Evolutionary conservation across 2,329 filamentous ascomycete genomes (phyloP).

Genomic region (Juglanconis juglandina): DNA sequence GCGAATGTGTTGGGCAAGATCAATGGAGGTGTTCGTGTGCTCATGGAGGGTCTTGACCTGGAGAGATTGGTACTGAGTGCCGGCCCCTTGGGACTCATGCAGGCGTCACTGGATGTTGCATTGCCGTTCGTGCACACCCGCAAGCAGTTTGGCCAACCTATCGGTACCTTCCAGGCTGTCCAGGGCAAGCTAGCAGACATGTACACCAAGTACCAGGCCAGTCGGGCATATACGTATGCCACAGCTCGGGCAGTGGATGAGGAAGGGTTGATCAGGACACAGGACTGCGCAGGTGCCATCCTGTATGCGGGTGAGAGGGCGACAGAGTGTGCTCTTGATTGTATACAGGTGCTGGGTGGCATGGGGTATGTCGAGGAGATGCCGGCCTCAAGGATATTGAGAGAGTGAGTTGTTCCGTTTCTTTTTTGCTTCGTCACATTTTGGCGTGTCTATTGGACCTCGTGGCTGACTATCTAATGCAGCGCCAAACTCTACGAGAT

Average conservation of each 20-base stretch:
- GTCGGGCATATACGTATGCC: constrained; percentile 80
- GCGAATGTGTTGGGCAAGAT: constrained; percentile 77
- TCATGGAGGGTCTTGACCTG: constrained; percentile 95
- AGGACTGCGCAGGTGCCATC: constrained; percentile 93
- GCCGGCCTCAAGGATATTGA: constrained; percentile 76
- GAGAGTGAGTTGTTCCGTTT: constrained; percentile 52
- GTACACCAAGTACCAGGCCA: constrained; percentile 89
- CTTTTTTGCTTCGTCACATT: background rate
- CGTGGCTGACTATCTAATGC: constrained; percentile 27
- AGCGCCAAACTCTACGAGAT: constrained; percentile 87
- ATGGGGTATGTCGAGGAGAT: constrained; percentile 98
- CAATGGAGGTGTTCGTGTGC: constrained; percentile 79
- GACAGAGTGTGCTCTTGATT: constrained; percentile 81
- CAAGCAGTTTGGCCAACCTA: constrained; percentile 81
- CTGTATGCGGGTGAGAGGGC: constrained; percentile 89
- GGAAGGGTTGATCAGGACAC: constrained; percentile 67
- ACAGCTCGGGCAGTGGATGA: constrained; percentile 81
- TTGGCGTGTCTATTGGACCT: background rate
- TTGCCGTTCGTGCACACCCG: constrained; percentile 87
- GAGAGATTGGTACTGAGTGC: constrained; percentile 89
- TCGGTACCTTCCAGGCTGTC: constrained; percentile 88
- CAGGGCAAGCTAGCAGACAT: constrained; percentile 94
- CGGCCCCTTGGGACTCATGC: constrained; percentile 91
- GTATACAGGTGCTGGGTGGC: constrained; percentile 87
- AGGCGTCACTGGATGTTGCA: constrained; percentile 78